Conservation (phyloP, 2,329 filamentous ascomycete species). For the Fusarium piperis region DNA sequence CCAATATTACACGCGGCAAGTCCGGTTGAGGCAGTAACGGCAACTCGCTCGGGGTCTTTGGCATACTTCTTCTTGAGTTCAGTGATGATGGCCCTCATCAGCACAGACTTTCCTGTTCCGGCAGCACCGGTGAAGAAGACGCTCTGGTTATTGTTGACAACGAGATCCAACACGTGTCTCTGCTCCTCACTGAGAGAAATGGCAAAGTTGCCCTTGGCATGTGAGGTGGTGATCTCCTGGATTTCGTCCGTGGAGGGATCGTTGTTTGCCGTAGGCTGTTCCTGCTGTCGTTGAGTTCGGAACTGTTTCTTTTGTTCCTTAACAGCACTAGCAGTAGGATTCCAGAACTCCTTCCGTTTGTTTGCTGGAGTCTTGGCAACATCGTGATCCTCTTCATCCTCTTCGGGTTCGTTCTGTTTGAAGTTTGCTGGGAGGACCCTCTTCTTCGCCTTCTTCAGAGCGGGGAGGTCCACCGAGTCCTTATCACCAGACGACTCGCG, state of each 20-base stretch:
- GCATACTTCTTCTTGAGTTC: constrained; percentile 80
- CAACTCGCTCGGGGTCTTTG: constrained; percentile 83
- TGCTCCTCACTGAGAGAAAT: constrained; percentile 89
- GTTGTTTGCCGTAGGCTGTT: constrained; percentile 55
- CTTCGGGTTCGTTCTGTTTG: constrained; percentile 48
- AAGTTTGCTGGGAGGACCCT: constrained; percentile 66
- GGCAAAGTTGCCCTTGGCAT: constrained; percentile 49
- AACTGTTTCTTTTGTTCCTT: constrained; percentile 80
- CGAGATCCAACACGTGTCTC: constrained; percentile 81
- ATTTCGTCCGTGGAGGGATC: constrained; percentile 46
- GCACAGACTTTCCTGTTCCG: constrained; percentile 94
- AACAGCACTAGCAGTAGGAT: constrained; percentile 39
- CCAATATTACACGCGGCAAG: constrained; percentile 97
- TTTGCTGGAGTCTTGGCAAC: constrained; percentile 38
- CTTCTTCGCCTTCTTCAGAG: constrained; percentile 62
- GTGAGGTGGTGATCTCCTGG: constrained; percentile 51
- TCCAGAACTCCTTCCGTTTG: constrained; percentile 40
- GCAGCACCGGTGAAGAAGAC: constrained; percentile 99
- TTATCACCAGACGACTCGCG: constrained; percentile 52
- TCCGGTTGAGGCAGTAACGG: constrained; percentile 94
- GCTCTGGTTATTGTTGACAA: constrained; percentile 82
- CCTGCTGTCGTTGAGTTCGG: constrained; percentile 61
- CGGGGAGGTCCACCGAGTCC: constrained; percentile 37
- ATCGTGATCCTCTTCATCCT: constrained; percentile 46
- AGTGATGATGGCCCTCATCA: constrained; percentile 91